phyloP scores from a whole-genome alignment of 768 basidiomycete species.

The Mycena galericulata region DNA sequence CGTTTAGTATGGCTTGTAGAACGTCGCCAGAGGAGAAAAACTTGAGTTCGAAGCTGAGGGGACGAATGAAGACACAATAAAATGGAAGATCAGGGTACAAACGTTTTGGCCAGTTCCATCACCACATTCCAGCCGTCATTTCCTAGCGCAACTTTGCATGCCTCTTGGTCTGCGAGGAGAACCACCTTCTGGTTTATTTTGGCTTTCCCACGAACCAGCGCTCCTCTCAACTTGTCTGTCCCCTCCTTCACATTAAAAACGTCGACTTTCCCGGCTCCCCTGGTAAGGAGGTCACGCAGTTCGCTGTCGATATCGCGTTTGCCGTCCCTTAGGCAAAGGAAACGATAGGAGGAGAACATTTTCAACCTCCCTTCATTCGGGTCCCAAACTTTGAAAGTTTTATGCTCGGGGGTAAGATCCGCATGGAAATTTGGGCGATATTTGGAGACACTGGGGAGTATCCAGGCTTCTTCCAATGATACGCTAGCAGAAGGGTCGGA shows the following conservation, averaged over 20 bases:
- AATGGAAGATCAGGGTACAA: constrained; percentile 25
- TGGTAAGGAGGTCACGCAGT: constrained; percentile 64
- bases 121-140: constrained; percentile 66
- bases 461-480: constrained; percentile 64
- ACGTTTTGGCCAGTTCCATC: constrained; percentile 65
- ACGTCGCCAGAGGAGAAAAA: constrained; percentile 62
- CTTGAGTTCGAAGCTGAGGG: constrained; percentile 53
- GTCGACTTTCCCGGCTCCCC: constrained; percentile 73
- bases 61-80: background rate
- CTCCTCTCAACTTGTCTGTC: constrained; percentile 60
- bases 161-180: constrained; percentile 62
- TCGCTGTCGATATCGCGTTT: constrained; percentile 61
- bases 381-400: constrained; percentile 71
- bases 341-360: constrained; percentile 65
- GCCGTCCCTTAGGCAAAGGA: constrained; percentile 71
- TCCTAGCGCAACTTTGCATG: constrained; percentile 65
- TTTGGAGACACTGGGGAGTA: constrained; percentile 63
- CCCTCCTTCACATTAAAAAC: constrained; percentile 67
- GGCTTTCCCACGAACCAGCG: constrained; percentile 63
- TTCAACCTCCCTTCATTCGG: constrained; percentile 72
- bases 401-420: constrained; percentile 59
- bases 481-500: constrained; percentile 47
- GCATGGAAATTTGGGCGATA: constrained; percentile 71
- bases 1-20: constrained; percentile 60
- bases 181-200: constrained; percentile 64